Percentiles rank a stretch among this genome's conserved stretches.
Evolutionary conservation across 495 filamentous ascomycete genomes (phyloP).

Genomic region (Mytilinidion resinicola): DNA sequence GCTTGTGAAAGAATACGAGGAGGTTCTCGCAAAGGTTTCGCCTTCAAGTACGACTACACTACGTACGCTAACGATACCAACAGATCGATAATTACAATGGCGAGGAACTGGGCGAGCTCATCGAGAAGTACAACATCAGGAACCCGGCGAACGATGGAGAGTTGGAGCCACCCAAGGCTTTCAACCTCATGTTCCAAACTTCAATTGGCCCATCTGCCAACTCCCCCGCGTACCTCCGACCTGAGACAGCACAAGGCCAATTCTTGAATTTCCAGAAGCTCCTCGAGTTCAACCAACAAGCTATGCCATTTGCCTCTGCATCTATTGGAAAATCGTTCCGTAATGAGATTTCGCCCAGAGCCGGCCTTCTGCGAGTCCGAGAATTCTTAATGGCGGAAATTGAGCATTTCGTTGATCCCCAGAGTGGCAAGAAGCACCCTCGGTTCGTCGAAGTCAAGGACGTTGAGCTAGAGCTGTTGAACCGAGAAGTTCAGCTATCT

Average conservation of each 20-base stretch:
- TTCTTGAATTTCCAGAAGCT: constrained; percentile 57
- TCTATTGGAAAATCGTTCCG: constrained; percentile 71
- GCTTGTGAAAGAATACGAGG: constrained; percentile 60
- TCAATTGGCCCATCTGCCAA: constrained; percentile 62
- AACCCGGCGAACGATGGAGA: constrained; percentile 57
- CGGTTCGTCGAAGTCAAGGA: constrained; percentile 63
- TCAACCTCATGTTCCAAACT: constrained; percentile 74
- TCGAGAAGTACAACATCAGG: constrained; percentile 58
- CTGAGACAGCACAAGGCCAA: constrained; percentile 59
- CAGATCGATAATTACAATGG: constrained; percentile 65
- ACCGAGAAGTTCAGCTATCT: constrained; percentile 64
- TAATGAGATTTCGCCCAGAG: constrained; percentile 65
- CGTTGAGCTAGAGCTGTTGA: constrained; percentile 60
- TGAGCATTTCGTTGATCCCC: constrained; percentile 72
- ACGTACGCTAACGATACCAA: neutral
- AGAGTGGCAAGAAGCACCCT: constrained; percentile 64
- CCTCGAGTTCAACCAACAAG: constrained; percentile 66
- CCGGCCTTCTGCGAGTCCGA: constrained; percentile 60
- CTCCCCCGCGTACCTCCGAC: constrained; percentile 56
- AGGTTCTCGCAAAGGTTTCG: constrained; percentile 55
- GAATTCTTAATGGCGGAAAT: constrained; percentile 77
- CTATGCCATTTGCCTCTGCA: constrained; percentile 73
- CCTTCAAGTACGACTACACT: neutral
- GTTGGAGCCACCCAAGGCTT: constrained; percentile 56
- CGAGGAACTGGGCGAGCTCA: constrained; percentile 59